Conservation (phyloP, 176 grass and related monocot species). For the Zea luxurians region DNA sequence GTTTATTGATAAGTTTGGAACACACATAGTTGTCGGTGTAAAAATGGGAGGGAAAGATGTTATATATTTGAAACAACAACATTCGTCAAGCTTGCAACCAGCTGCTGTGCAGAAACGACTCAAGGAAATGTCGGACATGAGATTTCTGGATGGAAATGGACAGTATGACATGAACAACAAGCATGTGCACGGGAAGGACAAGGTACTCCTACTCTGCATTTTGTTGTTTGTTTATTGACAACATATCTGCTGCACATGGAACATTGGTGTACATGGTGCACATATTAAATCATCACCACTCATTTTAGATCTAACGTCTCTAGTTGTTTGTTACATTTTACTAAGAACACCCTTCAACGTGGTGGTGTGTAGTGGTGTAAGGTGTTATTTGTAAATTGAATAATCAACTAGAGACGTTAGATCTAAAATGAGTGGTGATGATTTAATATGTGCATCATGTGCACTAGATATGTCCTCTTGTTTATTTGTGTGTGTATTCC, state of each 20-base stretch:
- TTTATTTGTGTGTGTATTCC: not conserved
- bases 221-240: not conserved
- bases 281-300: too few species aligned
- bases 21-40: constrained; percentile 86
- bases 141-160: constrained; percentile 58
- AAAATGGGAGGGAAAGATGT: constrained; percentile 99
- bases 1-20: constrained; percentile 94
- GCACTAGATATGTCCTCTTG: too few species aligned
- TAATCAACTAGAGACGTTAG: too few species aligned
- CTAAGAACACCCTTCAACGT: too few species aligned
- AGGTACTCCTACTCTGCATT: constrained; percentile 55
- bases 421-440: too few species aligned
- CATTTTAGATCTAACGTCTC: too few species aligned
- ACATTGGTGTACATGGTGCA: too few species aligned
- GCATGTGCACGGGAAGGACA: constrained; percentile 61
- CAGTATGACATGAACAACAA: constrained; percentile 60
- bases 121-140: constrained; percentile 76
- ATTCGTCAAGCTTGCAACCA: constrained; percentile 75
- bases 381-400: too few species aligned
- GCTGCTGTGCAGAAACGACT: constrained; percentile 82
- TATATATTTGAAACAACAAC: constrained; percentile 84
- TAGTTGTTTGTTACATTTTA: too few species aligned
- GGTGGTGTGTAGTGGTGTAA: too few species aligned
- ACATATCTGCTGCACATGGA: too few species aligned
- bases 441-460: too few species aligned